Percentiles rank a stretch among this genome's conserved stretches.
Conservation (phyloP, 1,284 basidiomycete genomes). For the Flammula alnicola region DNA sequence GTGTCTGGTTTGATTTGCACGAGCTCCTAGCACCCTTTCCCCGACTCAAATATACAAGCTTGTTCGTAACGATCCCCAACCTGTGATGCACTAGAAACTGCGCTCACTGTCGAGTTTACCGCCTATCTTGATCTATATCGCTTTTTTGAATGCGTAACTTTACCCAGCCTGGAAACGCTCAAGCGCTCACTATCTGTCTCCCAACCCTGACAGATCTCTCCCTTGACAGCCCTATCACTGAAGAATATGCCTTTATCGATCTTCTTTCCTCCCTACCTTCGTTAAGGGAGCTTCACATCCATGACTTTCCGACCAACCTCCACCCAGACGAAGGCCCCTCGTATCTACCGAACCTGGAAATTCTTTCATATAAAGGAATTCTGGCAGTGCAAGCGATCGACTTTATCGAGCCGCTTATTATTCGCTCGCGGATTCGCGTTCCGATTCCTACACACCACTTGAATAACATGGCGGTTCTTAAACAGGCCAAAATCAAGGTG, state of each 20-base stretch:
- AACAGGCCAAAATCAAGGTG: constrained; percentile 12
- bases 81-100: too few species aligned
- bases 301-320: constrained; percentile 16
- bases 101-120: too few species aligned
- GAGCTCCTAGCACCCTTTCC: constrained; percentile 6
- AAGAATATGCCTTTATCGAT: constrained; percentile 17
- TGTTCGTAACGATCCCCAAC: too few species aligned
- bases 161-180: constrained; percentile 1
- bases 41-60: not conserved
- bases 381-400: constrained; percentile 16
- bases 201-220: constrained; percentile 16
- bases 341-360: constrained; percentile 17
- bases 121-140: too few species aligned
- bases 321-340: constrained; percentile 12
- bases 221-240: constrained; percentile 3
- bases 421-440: constrained; percentile 20
- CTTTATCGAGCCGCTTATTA: constrained; percentile 21
- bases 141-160: not conserved
- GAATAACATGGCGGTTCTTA: constrained; percentile 8
- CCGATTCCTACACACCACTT: not conserved
- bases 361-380: constrained; percentile 17
- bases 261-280: constrained; percentile 8
- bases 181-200: constrained; percentile 9
- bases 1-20: not conserved
- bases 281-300: constrained; percentile 14